Conservation (phyloP, 2,329 filamentous ascomycete species). For the Macrophomina phaseolina region DNA sequence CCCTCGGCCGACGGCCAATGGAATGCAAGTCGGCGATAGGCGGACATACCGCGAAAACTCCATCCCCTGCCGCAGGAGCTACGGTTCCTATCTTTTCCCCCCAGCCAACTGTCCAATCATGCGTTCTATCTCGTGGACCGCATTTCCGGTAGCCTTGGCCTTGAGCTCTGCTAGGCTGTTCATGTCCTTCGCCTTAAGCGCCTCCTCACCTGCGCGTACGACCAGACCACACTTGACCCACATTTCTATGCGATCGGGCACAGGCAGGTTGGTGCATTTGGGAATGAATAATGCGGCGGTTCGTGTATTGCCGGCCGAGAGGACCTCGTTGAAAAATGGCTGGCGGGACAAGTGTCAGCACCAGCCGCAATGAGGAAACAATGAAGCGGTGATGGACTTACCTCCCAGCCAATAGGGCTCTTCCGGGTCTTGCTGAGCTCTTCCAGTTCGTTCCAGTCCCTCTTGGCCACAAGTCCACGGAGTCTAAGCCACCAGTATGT, state of each 20-base stretch:
- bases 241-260: conserved; percentile 80
- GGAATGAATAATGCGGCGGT: conserved; percentile 83
- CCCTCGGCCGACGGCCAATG: conserved; percentile 5
- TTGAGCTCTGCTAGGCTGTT: conserved; percentile 76
- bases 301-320: conserved; percentile 88
- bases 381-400: conserved; percentile 4
- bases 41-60: conserved; percentile 5
- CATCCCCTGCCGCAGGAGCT: not conserved
- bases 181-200: conserved; percentile 78
- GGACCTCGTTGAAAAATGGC: conserved; percentile 87
- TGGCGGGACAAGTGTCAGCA: conserved; percentile 48
- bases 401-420: conserved; percentile 94
- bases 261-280: conserved; percentile 77
- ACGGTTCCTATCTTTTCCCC: conserved; percentile 8
- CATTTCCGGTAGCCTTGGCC: conserved; percentile 72
- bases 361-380: conserved; percentile 9
- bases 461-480: conserved; percentile 83
- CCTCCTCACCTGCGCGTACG: conserved; percentile 89
- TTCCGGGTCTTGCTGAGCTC: conserved; percentile 79
- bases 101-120: conserved; percentile 62
- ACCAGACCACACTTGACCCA: conserved; percentile 95
- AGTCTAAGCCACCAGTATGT: conserved; percentile 87
- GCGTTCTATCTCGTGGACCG: conserved; percentile 80
- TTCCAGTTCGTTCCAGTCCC: conserved; percentile 92
- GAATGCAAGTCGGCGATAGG: conserved; percentile 1